Base-by-base conservation (phyloP, 2,329 filamentous ascomycete species). In the Monilinia fructigena region DNA sequence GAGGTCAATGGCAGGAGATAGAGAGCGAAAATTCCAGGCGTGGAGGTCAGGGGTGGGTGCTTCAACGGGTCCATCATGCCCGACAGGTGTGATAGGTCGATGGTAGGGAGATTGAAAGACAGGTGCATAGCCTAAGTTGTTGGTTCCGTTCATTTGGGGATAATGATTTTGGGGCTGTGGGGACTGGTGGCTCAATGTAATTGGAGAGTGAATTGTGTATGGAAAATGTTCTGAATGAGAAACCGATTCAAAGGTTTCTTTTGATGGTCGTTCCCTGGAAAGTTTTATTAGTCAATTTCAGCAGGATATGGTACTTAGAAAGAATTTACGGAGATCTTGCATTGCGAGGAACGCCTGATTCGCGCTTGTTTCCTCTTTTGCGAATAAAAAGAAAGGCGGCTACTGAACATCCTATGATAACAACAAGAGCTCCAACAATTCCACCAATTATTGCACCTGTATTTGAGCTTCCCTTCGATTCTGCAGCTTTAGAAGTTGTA, bases 41-140 rank as follows among this genome's bases (percentile, higher is more conserved):
- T 35, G 47, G n/a, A 48, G 54, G 35, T 65, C 63, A 12, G 55
- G 55, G 6, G 63, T 65, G 23, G 55, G 54, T 65, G 55, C 55
- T 52, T 65, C 63, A 14, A 60, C 31, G 20, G 47, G 31, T 16
- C 38, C 28, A 31, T 45, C 40, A 50, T 60, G 45, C 38, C 58
- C 62, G 42, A 28, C 18, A 28, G 55, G 63, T 4, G 63, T 60
- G 5, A 23, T 60, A 11, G 63, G 45, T 5, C 55, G 45, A 42
- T 60, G 42, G 35, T 60, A 38, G 35, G 63, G 31, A 38, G 47
- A 65, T 52, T 65, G 54, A 6, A 55, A 65, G 23, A 45, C 50
- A 16, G 63, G 42, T 35, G 63, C 63, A 38, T 60, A 65, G 8
- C 54, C 55, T 59, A 55, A 18, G 18, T 31, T 58, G 16, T 48